Evolutionary conservation across 371 early-diverging fungal genomes (phyloP), one percentile per base, ranked within the genome.

Genomic region (Globomyces sp.): DNA sequence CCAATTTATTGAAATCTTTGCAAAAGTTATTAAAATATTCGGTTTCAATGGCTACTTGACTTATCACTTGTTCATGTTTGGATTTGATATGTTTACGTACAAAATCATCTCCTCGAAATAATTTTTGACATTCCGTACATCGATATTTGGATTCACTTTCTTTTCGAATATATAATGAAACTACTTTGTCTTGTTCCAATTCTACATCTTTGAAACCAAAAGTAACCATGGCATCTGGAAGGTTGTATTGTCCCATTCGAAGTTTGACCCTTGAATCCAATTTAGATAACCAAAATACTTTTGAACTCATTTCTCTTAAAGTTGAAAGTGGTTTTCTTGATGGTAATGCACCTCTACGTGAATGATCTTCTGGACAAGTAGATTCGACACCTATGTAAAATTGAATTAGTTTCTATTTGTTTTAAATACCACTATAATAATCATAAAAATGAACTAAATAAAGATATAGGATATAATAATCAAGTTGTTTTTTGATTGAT

Each of bases 91-190:
- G 98, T 76, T 96, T 96, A 72, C 86, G 87, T 9, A 95, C 94
- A 85, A 91, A 98, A 67, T 91, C 92, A 55, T 88, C 86, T 9
- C 94, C 96, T 68, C 92, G 89, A 85, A 98, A 98, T 52, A 95
- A 90, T 81, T 98, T 98, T 8, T 83, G 83, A 77, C 98, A 98
- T 34, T 90, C 81, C 69, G 77, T 85, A 77, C 98, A 98, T 62
- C 94, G 87, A 83, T 79, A 95, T 75, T 93, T 93, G 60, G 89
- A 87, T 46, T 84, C 89, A n/a, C 84, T 85, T 58, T 89, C 91
- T 62, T 89, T 88, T 36, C 50, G 66, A 5, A 80, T 61, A 52
- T 59, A 49, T 62, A 34, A 24, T 13, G 50, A 34, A 2, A 51
- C 4, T 10, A 40, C 40, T 43, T 68, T 67, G 5, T 74, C 59